phyloP scores from a whole-genome alignment of 2,329 filamentous ascomycete species.

The Ilyonectria robusta region DNA sequence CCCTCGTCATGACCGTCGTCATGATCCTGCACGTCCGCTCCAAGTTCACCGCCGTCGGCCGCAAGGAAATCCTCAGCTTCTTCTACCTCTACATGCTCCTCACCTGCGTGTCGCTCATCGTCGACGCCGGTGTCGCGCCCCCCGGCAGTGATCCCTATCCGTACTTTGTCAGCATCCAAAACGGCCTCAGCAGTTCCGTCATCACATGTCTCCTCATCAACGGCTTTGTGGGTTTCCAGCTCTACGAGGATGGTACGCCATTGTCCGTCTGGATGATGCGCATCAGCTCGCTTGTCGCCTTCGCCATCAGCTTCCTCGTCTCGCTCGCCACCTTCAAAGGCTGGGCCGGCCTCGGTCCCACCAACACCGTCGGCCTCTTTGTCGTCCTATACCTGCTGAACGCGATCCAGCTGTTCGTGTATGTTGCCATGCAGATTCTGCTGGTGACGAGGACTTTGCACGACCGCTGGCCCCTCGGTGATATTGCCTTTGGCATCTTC shows the following conservation, averaged over 20 bases:
- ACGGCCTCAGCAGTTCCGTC: conserved; percentile 86
- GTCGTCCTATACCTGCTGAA: conserved; percentile 94
- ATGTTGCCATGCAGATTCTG: conserved; percentile 88
- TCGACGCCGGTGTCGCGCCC: conserved; percentile 93
- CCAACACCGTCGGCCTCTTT: conserved; percentile 90
- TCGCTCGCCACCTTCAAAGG: conserved; percentile 93
- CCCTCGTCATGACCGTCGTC: conserved; percentile 91
- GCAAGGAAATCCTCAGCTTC: conserved; percentile 84
- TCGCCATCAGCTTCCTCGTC: conserved; percentile 88
- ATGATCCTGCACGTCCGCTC: conserved; percentile 98
- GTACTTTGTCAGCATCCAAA: conserved; percentile 92
- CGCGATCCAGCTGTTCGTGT: conserved; percentile 87
- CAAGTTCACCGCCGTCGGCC: conserved; percentile 96
- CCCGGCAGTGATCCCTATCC: conserved; percentile 85
- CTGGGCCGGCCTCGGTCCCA: conserved; percentile 88
- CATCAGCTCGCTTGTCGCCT: conserved; percentile 83
- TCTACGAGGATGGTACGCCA: conserved; percentile 96
- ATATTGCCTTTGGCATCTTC: conserved; percentile 90
- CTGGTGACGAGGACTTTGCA: conserved; percentile 91
- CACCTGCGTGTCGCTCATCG: conserved; percentile 87
- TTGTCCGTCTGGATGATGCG: conserved; percentile 95
- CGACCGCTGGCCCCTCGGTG: conserved; percentile 94
- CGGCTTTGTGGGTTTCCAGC: conserved; percentile 97
- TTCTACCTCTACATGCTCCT: conserved; percentile 97
- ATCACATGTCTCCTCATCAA: conserved; percentile 95